Conservation (phyloP, 495 filamentous ascomycete species). For the Astrothelium macrocarpum region DNA sequence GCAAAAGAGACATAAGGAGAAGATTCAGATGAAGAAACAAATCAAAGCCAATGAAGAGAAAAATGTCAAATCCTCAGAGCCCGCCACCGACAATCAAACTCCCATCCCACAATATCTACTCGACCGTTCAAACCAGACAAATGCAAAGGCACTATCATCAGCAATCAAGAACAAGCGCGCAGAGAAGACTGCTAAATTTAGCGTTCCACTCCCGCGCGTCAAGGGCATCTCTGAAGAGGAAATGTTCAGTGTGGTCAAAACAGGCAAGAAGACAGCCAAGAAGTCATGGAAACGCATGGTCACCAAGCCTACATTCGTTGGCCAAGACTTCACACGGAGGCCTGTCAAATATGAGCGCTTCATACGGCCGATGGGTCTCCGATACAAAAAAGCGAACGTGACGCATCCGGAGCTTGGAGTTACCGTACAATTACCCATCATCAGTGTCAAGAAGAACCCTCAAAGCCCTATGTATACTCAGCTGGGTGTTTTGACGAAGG, state of each 20-base stretch:
- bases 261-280: slow-evolving; percentile 72
- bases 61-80: slow-evolving; percentile 85
- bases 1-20: slow-evolving; percentile 87
- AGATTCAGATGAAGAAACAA: slow-evolving; percentile 98
- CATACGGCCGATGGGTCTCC: slow-evolving; percentile 61
- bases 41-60: slow-evolving; percentile 91
- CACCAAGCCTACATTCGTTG: slow-evolving; percentile 85
- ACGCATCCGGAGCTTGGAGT: slow-evolving; percentile 80
- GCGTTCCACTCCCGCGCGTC: slow-evolving; percentile 89
- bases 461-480: slow-evolving; percentile 92
- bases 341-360: slow-evolving; percentile 94
- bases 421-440: slow-evolving; percentile 86
- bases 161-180: slow-evolving; percentile 82
- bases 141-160: slow-evolving; percentile 76
- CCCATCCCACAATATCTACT: slow-evolving; percentile 82
- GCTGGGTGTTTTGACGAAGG: slow-evolving; percentile 85
- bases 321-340: slow-evolving; percentile 80
- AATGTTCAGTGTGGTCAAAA: slow-evolving; percentile 97
- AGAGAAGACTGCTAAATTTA: slow-evolving; percentile 94
- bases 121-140: slow-evolving; percentile 73
- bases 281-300: slow-evolving; percentile 94
- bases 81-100: slow-evolving; percentile 57
- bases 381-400: slow-evolving; percentile 93
- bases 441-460: slow-evolving; percentile 97
- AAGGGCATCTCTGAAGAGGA: slow-evolving; percentile 92